Evolutionary conservation across 768 basidiomycete species (phyloP).

Genomic region (Mycena sanguinolenta): DNA sequence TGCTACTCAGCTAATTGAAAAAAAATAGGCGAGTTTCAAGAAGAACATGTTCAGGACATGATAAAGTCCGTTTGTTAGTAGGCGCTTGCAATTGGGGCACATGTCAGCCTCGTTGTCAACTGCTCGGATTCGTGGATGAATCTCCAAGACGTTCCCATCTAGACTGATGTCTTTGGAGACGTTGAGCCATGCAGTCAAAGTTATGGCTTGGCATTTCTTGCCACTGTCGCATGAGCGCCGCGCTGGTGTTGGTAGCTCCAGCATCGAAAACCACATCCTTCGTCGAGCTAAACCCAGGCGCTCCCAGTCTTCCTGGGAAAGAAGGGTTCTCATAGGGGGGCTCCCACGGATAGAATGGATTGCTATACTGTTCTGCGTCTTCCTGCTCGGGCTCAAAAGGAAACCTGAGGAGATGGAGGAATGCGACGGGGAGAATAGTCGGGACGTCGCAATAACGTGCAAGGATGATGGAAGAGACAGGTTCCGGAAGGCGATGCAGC

Average conservation of each 20-base stretch:
- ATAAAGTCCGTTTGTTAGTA: no score
- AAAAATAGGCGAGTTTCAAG: no score
- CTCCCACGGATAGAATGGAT: no score
- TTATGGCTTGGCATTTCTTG: background rate
- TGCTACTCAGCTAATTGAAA: no score
- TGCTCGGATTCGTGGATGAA: background rate
- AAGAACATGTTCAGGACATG: no score
- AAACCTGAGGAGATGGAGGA: constrained; percentile 2
- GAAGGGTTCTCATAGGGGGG: no score
- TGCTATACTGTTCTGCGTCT: no score
- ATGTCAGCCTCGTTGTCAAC: background rate
- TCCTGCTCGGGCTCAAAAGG: no score
- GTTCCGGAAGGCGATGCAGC: constrained; percentile 11
- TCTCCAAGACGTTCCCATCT: background rate
- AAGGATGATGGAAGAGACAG: constrained; percentile 11
- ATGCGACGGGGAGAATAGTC: constrained; percentile 17
- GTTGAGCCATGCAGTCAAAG: background rate
- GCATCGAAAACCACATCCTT: no score
- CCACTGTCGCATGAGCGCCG: background rate
- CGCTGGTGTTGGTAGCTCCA: no score
- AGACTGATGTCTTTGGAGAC: background rate
- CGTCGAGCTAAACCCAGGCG: no score
- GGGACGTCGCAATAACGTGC: constrained; percentile 10
- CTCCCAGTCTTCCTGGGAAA: no score
- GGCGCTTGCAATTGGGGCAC: background rate